Conservation (phyloP, 73 alveolate genomes). For the Uronychia setigera region DNA sequence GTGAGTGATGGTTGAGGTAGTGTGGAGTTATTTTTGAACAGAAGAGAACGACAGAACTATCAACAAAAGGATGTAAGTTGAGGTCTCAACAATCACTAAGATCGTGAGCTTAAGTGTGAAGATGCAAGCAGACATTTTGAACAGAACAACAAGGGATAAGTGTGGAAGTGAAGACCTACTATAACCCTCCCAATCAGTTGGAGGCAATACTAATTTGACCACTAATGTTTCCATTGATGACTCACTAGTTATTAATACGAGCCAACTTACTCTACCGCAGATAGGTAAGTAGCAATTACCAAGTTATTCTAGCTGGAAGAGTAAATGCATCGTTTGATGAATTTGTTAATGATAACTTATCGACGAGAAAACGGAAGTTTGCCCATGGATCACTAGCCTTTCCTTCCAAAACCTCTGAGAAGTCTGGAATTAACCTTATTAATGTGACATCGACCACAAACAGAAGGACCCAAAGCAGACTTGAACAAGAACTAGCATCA, state of each 20-base stretch:
- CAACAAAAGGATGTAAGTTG: too few relatives aligned
- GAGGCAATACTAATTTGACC: constrained; percentile 3
- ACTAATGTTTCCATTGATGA: constrained; percentile 5
- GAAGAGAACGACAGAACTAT: too few relatives aligned
- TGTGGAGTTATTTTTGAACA: too few relatives aligned
- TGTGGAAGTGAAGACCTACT: not conserved
- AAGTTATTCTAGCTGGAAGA: not conserved
- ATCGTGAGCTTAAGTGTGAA: not conserved
- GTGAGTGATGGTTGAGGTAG: too few relatives aligned
- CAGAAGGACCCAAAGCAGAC: not conserved
- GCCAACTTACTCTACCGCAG: not conserved
- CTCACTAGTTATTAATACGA: not conserved
- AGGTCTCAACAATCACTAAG: too few relatives aligned
- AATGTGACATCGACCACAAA: not conserved
- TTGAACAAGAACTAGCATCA: not conserved
- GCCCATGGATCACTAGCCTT: not conserved
- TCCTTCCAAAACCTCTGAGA: not conserved
- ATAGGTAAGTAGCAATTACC: not conserved
- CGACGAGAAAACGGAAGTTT: not conserved
- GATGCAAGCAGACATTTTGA: not conserved
- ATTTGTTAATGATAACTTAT: not conserved
- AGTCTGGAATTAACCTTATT: not conserved
- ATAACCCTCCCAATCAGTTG: not conserved
- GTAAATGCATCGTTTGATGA: not conserved
- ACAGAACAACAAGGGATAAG: not conserved